These are phyloP conservation scores for Trichoderma afroharzianum DNA, from an alignment of 2,329 filamentous ascomycete genomes.

Conservation along the genomic window DNA sequence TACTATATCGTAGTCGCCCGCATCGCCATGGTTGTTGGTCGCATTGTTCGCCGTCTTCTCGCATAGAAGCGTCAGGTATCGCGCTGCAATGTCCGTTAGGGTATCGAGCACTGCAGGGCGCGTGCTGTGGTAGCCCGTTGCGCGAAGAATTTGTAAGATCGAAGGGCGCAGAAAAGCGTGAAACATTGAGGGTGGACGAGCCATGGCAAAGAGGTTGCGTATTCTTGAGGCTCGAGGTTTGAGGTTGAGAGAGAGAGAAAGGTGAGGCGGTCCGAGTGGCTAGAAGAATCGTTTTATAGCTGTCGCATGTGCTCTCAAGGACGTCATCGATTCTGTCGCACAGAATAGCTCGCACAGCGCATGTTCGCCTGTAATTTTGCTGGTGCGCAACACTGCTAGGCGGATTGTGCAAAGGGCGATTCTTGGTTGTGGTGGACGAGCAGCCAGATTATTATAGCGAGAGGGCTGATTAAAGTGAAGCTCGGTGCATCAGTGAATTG, in stretches of 20 bases:
- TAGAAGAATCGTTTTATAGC: constrained; percentile 22
- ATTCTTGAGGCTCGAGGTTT: background rate
- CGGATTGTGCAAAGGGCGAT: background rate
- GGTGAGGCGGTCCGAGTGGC: background rate
- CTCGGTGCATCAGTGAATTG: background rate
- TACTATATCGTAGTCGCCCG: constrained; percentile 49
- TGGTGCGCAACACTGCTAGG: background rate
- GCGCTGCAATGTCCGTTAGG: constrained; percentile 78
- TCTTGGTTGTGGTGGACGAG: background rate
- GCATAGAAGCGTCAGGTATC: constrained; percentile 74
- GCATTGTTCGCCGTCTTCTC: constrained; percentile 69
- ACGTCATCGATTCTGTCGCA: constrained; percentile 31
- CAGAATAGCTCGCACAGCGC: constrained; percentile 26
- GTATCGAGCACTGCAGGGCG: constrained; percentile 80
- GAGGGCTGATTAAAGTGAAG: background rate
- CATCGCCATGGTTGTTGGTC: constrained; percentile 60
- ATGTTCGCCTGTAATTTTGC: constrained; percentile 23
- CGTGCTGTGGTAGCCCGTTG: constrained; percentile 82
- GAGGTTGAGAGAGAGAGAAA: background rate
- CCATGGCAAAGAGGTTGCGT: constrained; percentile 34
- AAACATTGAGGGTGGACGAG: constrained; percentile 47
- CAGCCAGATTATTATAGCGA: background rate
- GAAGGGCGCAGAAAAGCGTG: constrained; percentile 81
- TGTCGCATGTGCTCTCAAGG: constrained; percentile 26
- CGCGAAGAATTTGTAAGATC: constrained; percentile 86